Percentiles rank a stretch among this genome's conserved stretches.
phyloP scores from a whole-genome alignment of 306 rosid species.

The Quercus berberidifolia region DNA sequence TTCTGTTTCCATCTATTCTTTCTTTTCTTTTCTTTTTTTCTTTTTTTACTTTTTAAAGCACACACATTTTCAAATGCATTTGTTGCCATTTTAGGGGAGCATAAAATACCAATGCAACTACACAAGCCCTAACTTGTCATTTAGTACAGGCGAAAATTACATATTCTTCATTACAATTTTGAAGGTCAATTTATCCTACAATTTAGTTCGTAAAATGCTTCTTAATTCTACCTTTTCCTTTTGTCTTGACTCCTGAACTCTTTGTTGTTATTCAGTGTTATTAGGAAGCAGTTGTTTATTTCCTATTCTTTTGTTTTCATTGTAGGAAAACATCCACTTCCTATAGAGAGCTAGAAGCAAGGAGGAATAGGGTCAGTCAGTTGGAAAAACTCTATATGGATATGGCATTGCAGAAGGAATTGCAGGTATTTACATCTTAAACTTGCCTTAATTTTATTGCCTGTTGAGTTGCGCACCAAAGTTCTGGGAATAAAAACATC shows the following conservation, averaged over 20 bases:
- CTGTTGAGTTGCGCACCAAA: not conserved
- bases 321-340: slow-evolving; percentile 60
- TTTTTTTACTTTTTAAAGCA: not conserved
- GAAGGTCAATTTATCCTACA: too few species aligned
- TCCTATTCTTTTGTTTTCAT: not conserved
- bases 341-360: slow-evolving; percentile 59
- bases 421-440: slow-evolving; percentile 49
- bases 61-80: not conserved
- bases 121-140: not conserved
- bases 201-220: too few species aligned
- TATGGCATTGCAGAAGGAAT: slow-evolving; percentile 72
- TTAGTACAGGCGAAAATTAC: not conserved
- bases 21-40: not conserved
- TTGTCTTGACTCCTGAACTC: not conserved
- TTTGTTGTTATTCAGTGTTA: not conserved
- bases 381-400: slow-evolving; percentile 69
- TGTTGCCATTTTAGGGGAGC: not conserved
- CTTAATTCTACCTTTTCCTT: too few species aligned
- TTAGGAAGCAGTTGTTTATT: not conserved
- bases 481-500: not conserved
- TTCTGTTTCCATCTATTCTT: too few species aligned
- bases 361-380: slow-evolving; percentile 53
- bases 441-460: not conserved
- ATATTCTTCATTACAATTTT: not conserved
- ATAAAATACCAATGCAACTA: not conserved